Conservation (phyloP, 257 asterid species). For the Hygrophila difformis region DNA sequence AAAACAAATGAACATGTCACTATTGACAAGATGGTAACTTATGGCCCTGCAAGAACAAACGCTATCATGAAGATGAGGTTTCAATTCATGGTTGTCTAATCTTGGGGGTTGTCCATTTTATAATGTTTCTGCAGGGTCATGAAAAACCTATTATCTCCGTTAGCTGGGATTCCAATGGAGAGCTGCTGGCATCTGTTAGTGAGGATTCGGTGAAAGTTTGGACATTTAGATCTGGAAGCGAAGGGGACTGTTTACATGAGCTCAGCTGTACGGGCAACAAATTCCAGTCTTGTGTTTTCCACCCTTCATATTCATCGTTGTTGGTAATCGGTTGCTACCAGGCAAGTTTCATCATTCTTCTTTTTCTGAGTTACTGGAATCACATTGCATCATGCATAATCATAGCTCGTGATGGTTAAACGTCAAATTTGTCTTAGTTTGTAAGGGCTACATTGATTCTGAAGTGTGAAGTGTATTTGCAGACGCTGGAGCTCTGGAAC, state of each 20-base stretch:
- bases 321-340: constrained; percentile 86
- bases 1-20: too few relatives aligned
- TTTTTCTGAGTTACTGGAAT: not conserved
- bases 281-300: constrained; percentile 88
- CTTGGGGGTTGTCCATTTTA: too few relatives aligned
- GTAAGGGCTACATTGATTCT: too few relatives aligned
- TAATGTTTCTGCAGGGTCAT: constrained; percentile 60
- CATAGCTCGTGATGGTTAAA: too few relatives aligned
- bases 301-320: constrained; percentile 72
- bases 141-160: constrained; percentile 55
- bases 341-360: constrained; percentile 38
- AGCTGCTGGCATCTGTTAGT: constrained; percentile 83
- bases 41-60: too few relatives aligned
- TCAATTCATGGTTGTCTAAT: too few relatives aligned
- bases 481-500: too few relatives aligned
- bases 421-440: too few relatives aligned
- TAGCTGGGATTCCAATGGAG: constrained; percentile 92
- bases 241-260: constrained; percentile 78
- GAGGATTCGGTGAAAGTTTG: constrained; percentile 92
- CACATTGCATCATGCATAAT: too few relatives aligned
- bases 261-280: constrained; percentile 80
- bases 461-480: too few relatives aligned
- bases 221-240: constrained; percentile 69
- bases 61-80: too few relatives aligned
- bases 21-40: too few relatives aligned